Conservation (phyloP, 2,329 filamentous ascomycete genomes). For the Pseudocercospora fijiensis region DNA sequence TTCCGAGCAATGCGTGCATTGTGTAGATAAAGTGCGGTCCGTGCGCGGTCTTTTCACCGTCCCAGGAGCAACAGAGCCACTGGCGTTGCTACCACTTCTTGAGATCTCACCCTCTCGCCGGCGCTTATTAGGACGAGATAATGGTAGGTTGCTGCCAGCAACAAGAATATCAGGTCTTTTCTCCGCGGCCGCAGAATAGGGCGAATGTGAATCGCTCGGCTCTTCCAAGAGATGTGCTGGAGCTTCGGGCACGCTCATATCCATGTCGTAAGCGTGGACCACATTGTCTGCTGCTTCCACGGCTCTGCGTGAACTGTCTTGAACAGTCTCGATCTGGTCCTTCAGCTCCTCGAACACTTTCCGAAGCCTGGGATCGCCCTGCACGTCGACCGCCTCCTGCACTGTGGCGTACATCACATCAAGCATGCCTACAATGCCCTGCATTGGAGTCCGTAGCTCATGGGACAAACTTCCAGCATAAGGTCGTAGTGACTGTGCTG, state of each 20-base stretch:
- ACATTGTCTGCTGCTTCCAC: conserved; percentile 75
- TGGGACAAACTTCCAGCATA: conserved; percentile 72
- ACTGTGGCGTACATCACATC: conserved; percentile 75
- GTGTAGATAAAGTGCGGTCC: conserved; percentile 8
- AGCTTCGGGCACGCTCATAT: conserved; percentile 70
- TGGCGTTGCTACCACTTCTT: conserved; percentile 30
- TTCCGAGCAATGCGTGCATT: conserved; percentile 24
- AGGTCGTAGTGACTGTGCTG: conserved; percentile 65
- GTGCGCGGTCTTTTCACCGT: conserved; percentile 24
- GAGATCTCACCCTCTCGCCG: conserved; percentile 37
- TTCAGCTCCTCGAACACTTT: conserved; percentile 62
- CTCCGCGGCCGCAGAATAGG: conserved; percentile 31
- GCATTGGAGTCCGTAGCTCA: conserved; percentile 71
- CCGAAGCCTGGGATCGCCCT: conserved; percentile 52
- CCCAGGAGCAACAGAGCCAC: conserved; percentile 13
- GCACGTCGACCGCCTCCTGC: conserved; percentile 61
- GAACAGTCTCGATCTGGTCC: conserved; percentile 68
- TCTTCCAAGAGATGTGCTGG: conserved; percentile 40
- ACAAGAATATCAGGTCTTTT: conserved; percentile 47
- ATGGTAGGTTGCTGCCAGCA: conserved; percentile 44
- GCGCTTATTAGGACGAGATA: conserved; percentile 46
- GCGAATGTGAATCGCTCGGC: conserved; percentile 29
- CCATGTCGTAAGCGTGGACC: conserved; percentile 71
- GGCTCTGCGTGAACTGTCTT: conserved; percentile 69
- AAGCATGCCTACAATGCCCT: conserved; percentile 72